Evolutionary conservation across 2,329 filamentous ascomycete genomes (phyloP).

Genomic region (Hypoxylon sp.): DNA sequence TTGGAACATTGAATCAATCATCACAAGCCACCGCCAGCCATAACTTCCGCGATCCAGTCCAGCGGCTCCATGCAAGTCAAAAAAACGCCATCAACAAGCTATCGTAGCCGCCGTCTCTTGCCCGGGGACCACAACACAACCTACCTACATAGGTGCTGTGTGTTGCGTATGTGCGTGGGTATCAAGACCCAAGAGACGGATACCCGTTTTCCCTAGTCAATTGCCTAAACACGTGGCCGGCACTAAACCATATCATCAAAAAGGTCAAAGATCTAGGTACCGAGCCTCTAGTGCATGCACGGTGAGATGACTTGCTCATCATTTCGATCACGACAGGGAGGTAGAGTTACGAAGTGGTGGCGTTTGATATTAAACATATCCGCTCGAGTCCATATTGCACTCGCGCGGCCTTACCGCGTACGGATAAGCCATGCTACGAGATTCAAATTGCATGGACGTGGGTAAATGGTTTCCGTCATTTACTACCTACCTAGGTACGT

Average conservation of each 20-base stretch:
- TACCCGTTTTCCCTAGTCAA: conserved; percentile 25
- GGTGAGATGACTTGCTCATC: conserved; percentile 36
- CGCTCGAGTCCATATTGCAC: conserved; percentile 22
- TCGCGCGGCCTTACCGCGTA: conserved; percentile 34
- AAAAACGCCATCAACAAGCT: conserved; percentile 27
- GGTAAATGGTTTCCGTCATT: conserved; percentile 37
- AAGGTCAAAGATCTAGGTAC: conserved; percentile 33
- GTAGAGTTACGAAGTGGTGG: conserved; percentile 12
- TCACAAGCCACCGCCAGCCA: conserved; percentile 37
- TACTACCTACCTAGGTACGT: no score
- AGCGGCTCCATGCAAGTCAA: conserved; percentile 35
- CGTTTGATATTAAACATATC: conserved; percentile 39
- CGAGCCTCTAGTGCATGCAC: conserved; percentile 31
- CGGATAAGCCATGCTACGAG: conserved; percentile 29
- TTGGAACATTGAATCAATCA: conserved; percentile 47
- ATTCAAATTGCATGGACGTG: conserved; percentile 42
- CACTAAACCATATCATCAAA: conserved; percentile 26
- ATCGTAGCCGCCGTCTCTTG: conserved; percentile 22
- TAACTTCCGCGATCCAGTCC: conserved; percentile 31
- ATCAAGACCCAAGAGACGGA: conserved; percentile 13
- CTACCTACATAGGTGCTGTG: no score
- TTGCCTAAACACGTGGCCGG: conserved; percentile 40
- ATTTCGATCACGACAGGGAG: conserved; percentile 33
- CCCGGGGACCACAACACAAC: conserved; percentile 20
- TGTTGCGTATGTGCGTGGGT: conserved; percentile 1